A percentile compares a stretch with the other conserved stretches of the same genome.
Evolutionary conservation across 1,139 yeast genomes (phyloP).

Genomic region (Scheffersomyces titani): DNA sequence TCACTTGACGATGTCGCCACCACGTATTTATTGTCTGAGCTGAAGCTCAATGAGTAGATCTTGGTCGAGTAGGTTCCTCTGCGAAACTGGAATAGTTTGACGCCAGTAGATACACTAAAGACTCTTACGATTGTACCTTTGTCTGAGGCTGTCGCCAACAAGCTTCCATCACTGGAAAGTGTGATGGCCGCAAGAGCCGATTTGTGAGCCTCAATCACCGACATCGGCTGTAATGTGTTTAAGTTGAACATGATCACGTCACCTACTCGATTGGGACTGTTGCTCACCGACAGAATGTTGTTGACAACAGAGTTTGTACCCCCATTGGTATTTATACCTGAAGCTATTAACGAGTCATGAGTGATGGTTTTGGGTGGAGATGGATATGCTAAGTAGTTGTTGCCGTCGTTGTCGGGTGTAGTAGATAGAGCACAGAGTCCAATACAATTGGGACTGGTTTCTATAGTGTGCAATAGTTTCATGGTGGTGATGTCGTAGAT

Average conservation of each 20-base stretch:
- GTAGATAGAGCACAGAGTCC: constrained; percentile 70
- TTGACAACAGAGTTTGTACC: constrained; percentile 44
- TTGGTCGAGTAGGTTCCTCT: constrained; percentile 93
- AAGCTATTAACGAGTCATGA: constrained; percentile 44
- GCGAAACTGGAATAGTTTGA: constrained; percentile 83
- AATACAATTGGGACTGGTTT: constrained; percentile 68
- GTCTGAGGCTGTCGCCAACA: constrained; percentile 91
- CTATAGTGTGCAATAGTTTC: constrained; percentile 86
- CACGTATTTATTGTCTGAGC: constrained; percentile 70
- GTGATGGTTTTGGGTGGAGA: constrained; percentile 65
- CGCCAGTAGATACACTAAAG: constrained; percentile 81
- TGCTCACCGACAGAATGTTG: constrained; percentile 47
- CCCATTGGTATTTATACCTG: constrained; percentile 48
- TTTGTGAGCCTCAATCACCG: constrained; percentile 92
- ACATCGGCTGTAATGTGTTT: constrained; percentile 73
- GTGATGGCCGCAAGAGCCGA: constrained; percentile 79
- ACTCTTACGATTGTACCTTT: constrained; percentile 93
- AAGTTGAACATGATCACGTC: constrained; percentile 89
- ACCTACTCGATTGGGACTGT: constrained; percentile 62
- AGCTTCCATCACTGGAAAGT: constrained; percentile 75
- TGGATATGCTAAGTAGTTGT: constrained; percentile 81
- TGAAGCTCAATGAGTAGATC: constrained; percentile 81
- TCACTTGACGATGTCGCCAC: constrained; percentile 90
- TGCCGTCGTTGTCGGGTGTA: constrained; percentile 41
- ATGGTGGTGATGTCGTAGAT: constrained; percentile 86